These are phyloP conservation scores for Ilex paraguariensis DNA, from an alignment of 305 asterid species.

Conservation along the genomic window DNA sequence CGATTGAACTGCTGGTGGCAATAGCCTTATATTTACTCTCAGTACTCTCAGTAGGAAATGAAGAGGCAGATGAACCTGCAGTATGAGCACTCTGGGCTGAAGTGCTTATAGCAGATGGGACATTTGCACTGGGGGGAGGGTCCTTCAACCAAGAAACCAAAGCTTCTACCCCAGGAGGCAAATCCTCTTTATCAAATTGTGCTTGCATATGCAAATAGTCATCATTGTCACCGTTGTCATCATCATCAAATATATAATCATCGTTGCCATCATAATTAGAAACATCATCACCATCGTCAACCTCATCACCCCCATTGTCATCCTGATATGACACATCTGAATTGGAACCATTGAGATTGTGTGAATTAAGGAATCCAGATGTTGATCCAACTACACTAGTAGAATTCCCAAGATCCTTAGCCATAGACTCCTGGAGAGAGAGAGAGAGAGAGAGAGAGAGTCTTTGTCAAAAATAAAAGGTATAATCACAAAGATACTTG, in stretches of 20 bases:
- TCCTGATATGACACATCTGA: constrained; percentile 33
- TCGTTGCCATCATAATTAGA: constrained; percentile 19
- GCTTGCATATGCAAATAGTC: constrained; percentile 46
- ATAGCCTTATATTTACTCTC: constrained; percentile 10
- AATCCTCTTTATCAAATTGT: constrained; percentile 56
- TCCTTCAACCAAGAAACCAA: constrained; percentile 41
- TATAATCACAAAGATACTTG: not conserved
- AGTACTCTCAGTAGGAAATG: constrained; percentile 3
- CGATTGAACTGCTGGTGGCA: constrained; percentile 32
- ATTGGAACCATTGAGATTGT: constrained; percentile 25
- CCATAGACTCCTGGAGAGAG: constrained; percentile 25
- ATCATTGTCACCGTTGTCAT: constrained; percentile 20
- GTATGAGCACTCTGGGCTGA: constrained; percentile 6
- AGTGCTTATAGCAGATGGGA: constrained; percentile 7
- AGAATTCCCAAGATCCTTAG: constrained; percentile 22
- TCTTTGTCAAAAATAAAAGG: not conserved
- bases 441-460: not conserved
- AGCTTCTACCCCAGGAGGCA: constrained; percentile 69
- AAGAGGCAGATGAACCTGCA: constrained; percentile 17
- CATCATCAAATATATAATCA: constrained; percentile 25
- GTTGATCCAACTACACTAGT: constrained; percentile 25
- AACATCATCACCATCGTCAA: constrained; percentile 14
- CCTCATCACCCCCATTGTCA: constrained; percentile 28
- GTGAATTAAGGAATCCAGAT: constrained; percentile 25
- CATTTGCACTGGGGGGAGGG: constrained; percentile 18